Percentiles rank a stretch among this genome's conserved stretches.
These are phyloP conservation scores for Truncatella angustata DNA, from an alignment of 2,329 filamentous ascomycete genomes.

Conservation along the genomic window DNA sequence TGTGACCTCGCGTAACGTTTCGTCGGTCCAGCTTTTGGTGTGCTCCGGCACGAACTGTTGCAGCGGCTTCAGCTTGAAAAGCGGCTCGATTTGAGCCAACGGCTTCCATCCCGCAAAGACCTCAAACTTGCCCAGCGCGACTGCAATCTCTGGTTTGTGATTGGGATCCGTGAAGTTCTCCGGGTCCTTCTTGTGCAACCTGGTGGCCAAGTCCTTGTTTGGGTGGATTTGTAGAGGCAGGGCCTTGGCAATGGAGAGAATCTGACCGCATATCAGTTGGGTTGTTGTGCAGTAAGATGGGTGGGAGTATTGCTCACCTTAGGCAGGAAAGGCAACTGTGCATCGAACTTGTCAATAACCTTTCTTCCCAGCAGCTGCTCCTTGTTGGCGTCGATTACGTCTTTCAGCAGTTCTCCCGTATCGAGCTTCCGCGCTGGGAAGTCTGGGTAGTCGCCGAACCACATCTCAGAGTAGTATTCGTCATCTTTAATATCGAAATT, in stretches of 20 bases:
- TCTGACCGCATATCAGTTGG: constrained; percentile 45
- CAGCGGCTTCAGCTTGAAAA: constrained; percentile 57
- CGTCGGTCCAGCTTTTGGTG: constrained; percentile 50
- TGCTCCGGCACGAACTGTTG: constrained; percentile 48
- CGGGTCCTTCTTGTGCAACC: constrained; percentile 64
- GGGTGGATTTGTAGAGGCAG: constrained; percentile 75
- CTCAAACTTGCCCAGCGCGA: constrained; percentile 70
- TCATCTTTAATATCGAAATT: constrained; percentile 63
- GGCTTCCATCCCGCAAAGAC: constrained; percentile 76
- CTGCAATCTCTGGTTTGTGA: constrained; percentile 78
- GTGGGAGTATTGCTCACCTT: constrained; percentile 38
- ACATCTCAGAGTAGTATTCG: constrained; percentile 64
- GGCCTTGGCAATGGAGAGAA: constrained; percentile 73
- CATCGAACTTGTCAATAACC: constrained; percentile 59
- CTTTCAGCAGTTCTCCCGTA: constrained; percentile 62
- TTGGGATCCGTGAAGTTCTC: constrained; percentile 68
- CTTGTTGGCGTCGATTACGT: constrained; percentile 61
- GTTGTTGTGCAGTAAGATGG: too few relatives aligned
- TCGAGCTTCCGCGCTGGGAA: constrained; percentile 63
- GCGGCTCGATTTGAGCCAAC: constrained; percentile 52
- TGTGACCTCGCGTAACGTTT: constrained; percentile 55
- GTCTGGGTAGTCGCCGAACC: constrained; percentile 76
- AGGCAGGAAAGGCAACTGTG: constrained; percentile 68
- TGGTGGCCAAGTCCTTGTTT: constrained; percentile 63
- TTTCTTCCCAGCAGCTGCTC: constrained; percentile 62